phyloP scores from a whole-genome alignment of 116 monocot species.

The Zostera marina region DNA sequence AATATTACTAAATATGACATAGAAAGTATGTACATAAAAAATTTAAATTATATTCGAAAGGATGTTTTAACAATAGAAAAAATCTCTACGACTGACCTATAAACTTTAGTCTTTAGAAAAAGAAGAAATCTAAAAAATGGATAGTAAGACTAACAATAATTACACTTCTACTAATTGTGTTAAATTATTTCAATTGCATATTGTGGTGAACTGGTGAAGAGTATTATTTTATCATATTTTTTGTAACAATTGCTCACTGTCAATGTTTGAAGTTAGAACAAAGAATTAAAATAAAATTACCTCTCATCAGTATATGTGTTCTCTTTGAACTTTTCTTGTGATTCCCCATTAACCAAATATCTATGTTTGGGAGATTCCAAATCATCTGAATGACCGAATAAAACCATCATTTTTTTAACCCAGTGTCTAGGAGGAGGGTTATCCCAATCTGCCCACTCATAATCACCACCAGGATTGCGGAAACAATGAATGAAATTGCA shows the following conservation, averaged over 20 bases:
- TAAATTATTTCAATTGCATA: no score
- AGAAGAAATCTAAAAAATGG: no score
- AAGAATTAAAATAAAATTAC: constrained; percentile 13
- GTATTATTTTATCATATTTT: neutral
- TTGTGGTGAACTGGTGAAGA: no score
- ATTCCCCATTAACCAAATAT: constrained; percentile 18
- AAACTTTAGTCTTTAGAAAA: no score
- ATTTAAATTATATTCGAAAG: no score
- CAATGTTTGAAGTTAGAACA: neutral
- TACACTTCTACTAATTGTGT: no score
- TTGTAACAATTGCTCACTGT: neutral
- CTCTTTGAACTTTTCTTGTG: constrained; percentile 8
- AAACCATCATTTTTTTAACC: constrained; percentile 68
- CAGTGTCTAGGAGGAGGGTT: constrained; percentile 80
- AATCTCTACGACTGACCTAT: no score
- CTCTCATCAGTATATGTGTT: constrained; percentile 18
- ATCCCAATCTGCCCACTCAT: constrained; percentile 99
- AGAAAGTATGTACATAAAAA: no score
- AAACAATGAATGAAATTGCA: constrained; percentile 97
- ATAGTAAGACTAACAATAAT: no score
- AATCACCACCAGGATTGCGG: constrained; percentile 88
- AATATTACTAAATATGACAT: no score
- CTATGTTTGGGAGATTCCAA: constrained; percentile 16
- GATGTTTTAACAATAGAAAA: no score
- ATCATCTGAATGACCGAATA: constrained; percentile 55